phyloP scores from a whole-genome alignment of 2,329 filamentous ascomycete genomes.

The Monosporascus sp. region DNA sequence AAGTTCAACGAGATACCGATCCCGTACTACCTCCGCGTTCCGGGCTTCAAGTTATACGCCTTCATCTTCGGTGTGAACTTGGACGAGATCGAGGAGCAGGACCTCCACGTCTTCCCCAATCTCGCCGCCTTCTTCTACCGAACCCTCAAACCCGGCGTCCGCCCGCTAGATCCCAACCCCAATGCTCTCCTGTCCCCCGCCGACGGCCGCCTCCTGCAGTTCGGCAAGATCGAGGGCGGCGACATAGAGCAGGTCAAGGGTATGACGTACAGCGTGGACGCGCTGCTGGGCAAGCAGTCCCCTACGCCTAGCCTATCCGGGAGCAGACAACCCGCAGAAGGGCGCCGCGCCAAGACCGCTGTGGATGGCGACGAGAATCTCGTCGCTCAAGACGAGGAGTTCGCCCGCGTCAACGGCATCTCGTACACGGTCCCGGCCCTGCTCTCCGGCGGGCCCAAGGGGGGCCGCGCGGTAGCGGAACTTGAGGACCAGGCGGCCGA shows the following conservation, averaged over 20 bases:
- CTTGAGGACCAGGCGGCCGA: conserved; percentile 69
- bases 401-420: conserved; percentile 90
- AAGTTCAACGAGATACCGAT: conserved; percentile 85
- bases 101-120: conserved; percentile 86
- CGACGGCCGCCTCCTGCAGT: conserved; percentile 87
- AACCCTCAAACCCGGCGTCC: conserved; percentile 79
- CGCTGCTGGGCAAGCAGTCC: conserved; percentile 69
- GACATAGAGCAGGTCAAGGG: conserved; percentile 99
- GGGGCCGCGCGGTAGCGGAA: conserved; percentile 34
- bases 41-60: conserved; percentile 87
- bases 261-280: conserved; percentile 95
- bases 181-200: conserved; percentile 81
- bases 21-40: conserved; percentile 80
- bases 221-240: conserved; percentile 83
- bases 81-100: conserved; percentile 79
- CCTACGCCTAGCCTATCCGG: conserved; percentile 50
- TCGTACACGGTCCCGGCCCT: conserved; percentile 87
- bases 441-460: conserved; percentile 63
- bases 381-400: conserved; percentile 81
- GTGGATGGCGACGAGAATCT: conserved; percentile 53
- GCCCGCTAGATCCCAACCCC: conserved; percentile 76
- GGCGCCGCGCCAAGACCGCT: conserved; percentile 21
- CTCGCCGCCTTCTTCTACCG: conserved; percentile 97
- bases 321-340: conserved; percentile 19
- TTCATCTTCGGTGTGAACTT: conserved; percentile 90